A percentile compares a stretch with the other conserved stretches of the same genome.
Evolutionary conservation across 345 rosid species (phyloP).

Genomic region (Eucalyptus sp.): DNA sequence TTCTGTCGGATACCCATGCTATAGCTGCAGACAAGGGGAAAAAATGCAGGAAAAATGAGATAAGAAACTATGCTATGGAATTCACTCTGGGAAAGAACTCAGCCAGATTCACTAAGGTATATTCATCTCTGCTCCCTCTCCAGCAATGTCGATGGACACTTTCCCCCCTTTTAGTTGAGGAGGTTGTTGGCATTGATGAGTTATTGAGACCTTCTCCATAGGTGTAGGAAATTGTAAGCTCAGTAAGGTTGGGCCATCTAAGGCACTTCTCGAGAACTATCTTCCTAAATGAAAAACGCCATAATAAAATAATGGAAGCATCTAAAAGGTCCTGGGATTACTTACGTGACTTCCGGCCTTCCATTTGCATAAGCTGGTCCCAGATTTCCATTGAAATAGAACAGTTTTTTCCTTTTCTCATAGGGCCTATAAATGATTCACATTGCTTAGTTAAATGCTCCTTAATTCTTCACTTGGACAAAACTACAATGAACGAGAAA

Average conservation of each 20-base stretch:
- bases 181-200: background rate
- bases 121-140: background rate
- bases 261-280: background rate
- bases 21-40: slow-evolving; percentile 42
- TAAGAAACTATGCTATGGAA: background rate
- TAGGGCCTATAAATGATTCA: slow-evolving; percentile 38
- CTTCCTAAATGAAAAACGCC: background rate
- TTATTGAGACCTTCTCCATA: background rate
- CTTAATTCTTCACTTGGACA: background rate
- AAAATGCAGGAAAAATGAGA: background rate
- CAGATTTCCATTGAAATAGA: slow-evolving; percentile 94
- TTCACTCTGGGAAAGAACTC: background rate
- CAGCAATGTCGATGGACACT: background rate
- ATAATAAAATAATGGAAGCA: background rate
- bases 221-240: background rate
- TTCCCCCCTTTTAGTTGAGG: background rate
- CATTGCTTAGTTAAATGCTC: background rate
- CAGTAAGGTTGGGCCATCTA: background rate
- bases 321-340: background rate
- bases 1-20: slow-evolving; percentile 98
- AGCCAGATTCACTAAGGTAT: background rate
- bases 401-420: slow-evolving; percentile 67
- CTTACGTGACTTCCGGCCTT: slow-evolving; percentile 92
- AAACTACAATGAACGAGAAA: background rate
- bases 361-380: slow-evolving; percentile 81